Percentiles rank a stretch among this genome's conserved stretches.
These are phyloP conservation scores for sunflower (Helianthus annuus) DNA, from an alignment of 129 eudicot genomes.

Conservation along the genomic window HanXRQr2.0-SUNRISE NC_035449.2:816169-816668, in stretches of 20 bases:
- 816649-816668: conserved; percentile 88
- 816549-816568: conserved; percentile 42
- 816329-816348: no score
- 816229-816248: neutral
- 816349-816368: no score
- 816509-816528: conserved; percentile 57
- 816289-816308: neutral
- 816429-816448: conserved; percentile 82
- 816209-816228: neutral
- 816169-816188: neutral
- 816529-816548: conserved; percentile 64
- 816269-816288: neutral
- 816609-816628: neutral
- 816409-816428: conserved; percentile 10
- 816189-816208: neutral
- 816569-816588: neutral
- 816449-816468: conserved; percentile 84
- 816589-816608: neutral
- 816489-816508: conserved; percentile 75
- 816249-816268: no score
- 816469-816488: conserved; percentile 88
- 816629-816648: neutral
- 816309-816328: no score
- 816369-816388: no score
- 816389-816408: no score